These are phyloP conservation scores for Mortierella sp. DNA, from an alignment of 371 early-diverging fungal species.

Conservation along the genomic window DNA sequence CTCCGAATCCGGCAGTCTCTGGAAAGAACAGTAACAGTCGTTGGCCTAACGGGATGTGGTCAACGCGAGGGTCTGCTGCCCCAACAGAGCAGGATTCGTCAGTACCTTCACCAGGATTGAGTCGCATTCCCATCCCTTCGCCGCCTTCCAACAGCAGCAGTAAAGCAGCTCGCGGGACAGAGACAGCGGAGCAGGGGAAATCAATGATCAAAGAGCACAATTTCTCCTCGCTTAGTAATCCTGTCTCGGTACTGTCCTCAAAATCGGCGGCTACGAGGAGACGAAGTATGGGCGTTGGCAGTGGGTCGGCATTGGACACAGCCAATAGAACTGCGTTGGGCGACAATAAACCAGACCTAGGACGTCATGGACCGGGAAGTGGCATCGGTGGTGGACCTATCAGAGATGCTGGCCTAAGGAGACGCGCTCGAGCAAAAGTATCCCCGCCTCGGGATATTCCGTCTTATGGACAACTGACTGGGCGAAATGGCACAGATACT, in stretches of 20 bases:
- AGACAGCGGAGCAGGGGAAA: neutral
- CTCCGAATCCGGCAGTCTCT: neutral
- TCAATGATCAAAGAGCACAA: too few species aligned
- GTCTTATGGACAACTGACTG: neutral
- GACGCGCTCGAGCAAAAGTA: constrained; percentile 3
- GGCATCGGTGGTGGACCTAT: constrained; percentile 8
- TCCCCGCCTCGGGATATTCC: constrained; percentile 4
- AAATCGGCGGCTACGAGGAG: neutral
- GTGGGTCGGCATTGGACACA: neutral
- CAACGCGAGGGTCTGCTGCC: too few species aligned
- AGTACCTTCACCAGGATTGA: neutral
- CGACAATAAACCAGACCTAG: neutral
- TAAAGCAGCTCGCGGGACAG: neutral
- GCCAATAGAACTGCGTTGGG: too few species aligned
- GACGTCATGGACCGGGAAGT: neutral
- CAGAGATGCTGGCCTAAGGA: constrained; percentile 1
- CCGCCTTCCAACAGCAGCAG: neutral
- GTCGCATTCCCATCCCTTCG: constrained; percentile 8
- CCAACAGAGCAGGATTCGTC: neutral
- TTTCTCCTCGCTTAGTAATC: too few species aligned
- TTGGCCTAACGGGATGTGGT: too few species aligned
- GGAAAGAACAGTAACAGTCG: too few species aligned
- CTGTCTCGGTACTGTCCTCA: too few species aligned
- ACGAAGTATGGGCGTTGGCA: neutral
- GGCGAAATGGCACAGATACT: too few species aligned